Evolutionary conservation across 805 yeast genomes (phyloP), one percentile per base, ranked within the genome.

Genomic region (Yamadazyma phyllophila): DNA sequence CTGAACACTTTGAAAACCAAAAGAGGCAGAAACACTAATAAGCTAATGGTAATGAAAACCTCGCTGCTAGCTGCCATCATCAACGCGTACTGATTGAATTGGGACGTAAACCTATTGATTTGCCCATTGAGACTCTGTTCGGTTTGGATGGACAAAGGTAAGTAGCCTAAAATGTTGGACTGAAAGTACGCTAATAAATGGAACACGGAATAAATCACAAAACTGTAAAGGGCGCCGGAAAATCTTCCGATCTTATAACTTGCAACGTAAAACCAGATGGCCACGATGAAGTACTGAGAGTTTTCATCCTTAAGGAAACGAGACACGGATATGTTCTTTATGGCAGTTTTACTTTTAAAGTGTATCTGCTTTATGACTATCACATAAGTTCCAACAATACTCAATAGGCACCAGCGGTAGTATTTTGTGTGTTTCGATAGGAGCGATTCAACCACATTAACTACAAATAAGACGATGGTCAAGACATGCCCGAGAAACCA

Each of bases 401-500:
- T 72, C 10, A 78, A 52, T 33, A 83, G 65, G 0, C 81, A 49
- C 35, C 55, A 53, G 32, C 60, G 51, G 47, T 68, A 69, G 48
- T 55, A 65, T 33, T 49, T 55, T 41, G 57, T 47, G 12, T 50
- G 52, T 13, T 64, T 58, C 17, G 61, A 54, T 54, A 77, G 69
- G 44, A 79, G 68, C 7, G 82, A 72, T 30, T 58, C 67, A 31
- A 76, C 43, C 36, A 68, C 61, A 55, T 67, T 70, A 14, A 63
- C 51, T 2, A 63, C 46, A 55, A 76, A 74, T 60, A 66, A 76
- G 44, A 61, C 52, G 2, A 80, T 51, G 2, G 82, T 77, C 27
- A 71, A 58, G 11, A 77, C 69, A 61, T 84, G 88, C 13, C 86
- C 84, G 24, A 81, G 43, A 52, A 77, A 84, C 91, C 91, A 84